Base-by-base conservation (phyloP, 768 basidiomycete genomes). In the Hypholoma fasciculare region DNA sequence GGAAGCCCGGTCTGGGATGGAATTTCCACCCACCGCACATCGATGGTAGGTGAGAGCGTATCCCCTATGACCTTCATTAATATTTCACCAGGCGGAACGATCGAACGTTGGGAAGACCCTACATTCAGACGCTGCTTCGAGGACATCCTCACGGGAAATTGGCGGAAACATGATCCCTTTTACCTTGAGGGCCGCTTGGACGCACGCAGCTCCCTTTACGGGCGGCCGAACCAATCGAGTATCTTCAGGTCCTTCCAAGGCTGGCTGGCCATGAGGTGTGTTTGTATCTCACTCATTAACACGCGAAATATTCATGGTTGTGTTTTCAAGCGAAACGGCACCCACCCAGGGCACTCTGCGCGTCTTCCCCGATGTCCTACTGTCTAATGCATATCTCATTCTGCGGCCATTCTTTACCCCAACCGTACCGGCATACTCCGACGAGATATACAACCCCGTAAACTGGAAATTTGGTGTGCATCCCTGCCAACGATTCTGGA, bases 361-460 rank as follows among this genome's bases (percentile, higher is more conserved):
- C 59, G 85, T 91, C 34, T 90, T 84, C 69, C 89, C 90, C 1
- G 79, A 85, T 58, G 78, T 92, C 38, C 64, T 77, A 17, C 71
- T 91, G 5, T 84, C 86, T 9, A 91, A 88, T 56, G 82, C 88
- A 0, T 92, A 92, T 67, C 78, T 81, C 59, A 86, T 92, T 36
- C 76, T 93, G 5, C 80, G 90, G 16, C 90, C 90, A 0, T 92
- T 93, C 81, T 90, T 92, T 78, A 76, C 76, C 11, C 82, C 82
- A 0, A 69, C 73, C 2, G 77, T 80, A 17, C 63, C 75, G 0
- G 61, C 66, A 2, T 70, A 72, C 44, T 78, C 78, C 11, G 67
- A 72, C 4, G 78, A 78, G 6, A 76, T 80, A n/a, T 67, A 78
- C 20, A 72, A 82, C 48, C 65, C 76, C n/a, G 74, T 81, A 56